phyloP scores from a whole-genome alignment of 495 filamentous ascomycete species.

The Cudoniella acicularis region DNA sequence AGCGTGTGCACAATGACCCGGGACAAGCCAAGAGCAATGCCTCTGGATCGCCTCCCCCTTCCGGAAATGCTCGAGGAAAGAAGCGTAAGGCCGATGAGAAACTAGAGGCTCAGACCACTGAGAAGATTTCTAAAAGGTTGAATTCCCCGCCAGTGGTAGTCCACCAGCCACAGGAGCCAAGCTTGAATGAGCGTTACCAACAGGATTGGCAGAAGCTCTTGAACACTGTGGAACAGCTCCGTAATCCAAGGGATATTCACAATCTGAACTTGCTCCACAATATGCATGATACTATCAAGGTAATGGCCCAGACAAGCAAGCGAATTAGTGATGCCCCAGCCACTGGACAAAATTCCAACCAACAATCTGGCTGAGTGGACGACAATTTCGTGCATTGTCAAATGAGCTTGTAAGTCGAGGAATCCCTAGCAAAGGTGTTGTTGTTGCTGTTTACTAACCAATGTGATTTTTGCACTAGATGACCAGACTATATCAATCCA shows the following conservation, averaged over 20 bases:
- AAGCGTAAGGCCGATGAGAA: slow-evolving; percentile 24
- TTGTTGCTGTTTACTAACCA: too few relatives aligned
- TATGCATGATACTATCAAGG: slow-evolving; percentile 20
- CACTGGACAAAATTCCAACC: slow-evolving; percentile 3
- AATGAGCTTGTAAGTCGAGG: slow-evolving; percentile 14
- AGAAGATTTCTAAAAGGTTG: slow-evolving; percentile 10
- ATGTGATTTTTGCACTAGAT: too few relatives aligned
- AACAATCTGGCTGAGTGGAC: slow-evolving; percentile 21
- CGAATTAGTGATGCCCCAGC: slow-evolving; percentile 10
- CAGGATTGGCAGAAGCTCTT: slow-evolving; percentile 13
- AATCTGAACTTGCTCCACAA: slow-evolving; percentile 20
- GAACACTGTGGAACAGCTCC: slow-evolving; percentile 15
- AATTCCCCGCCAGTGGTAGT: slow-evolving; percentile 15
- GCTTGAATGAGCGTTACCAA: slow-evolving; percentile 15
- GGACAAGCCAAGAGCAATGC: slow-evolving; percentile 19
- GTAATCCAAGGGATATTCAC: slow-evolving; percentile 13
- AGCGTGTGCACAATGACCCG: slow-evolving; percentile 81
- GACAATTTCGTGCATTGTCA: background rate
- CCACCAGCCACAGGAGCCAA: slow-evolving; percentile 21
- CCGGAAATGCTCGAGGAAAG: slow-evolving; percentile 10
- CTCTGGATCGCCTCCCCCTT: slow-evolving; percentile 21
- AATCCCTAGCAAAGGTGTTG: background rate
- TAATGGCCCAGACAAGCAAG: slow-evolving; percentile 19
- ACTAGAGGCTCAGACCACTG: slow-evolving; percentile 3
- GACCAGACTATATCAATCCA: background rate